Percentiles rank a stretch among this genome's conserved stretches.
Conservation (phyloP, 2,329 filamentous ascomycete species). For the Laburnicola sp. region DNA sequence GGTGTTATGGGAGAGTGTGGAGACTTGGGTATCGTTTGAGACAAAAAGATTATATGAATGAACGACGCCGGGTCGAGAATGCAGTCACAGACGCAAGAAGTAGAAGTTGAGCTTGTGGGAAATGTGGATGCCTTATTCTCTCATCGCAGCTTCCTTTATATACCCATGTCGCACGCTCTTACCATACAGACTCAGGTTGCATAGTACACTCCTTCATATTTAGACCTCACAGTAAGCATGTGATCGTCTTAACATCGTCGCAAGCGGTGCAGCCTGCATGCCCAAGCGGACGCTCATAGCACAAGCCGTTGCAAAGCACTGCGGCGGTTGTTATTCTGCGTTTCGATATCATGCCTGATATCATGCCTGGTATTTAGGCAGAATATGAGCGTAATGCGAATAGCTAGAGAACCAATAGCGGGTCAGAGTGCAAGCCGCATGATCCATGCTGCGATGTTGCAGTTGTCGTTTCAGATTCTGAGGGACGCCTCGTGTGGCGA, state of each 20-base stretch:
- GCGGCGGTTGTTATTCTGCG: neutral
- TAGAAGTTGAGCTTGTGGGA: constrained; percentile 10
- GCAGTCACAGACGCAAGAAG: constrained; percentile 36
- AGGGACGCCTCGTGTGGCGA: no score
- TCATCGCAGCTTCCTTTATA: constrained; percentile 5
- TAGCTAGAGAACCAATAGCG: neutral
- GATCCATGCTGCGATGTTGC: constrained; percentile 11
- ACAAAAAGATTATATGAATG: constrained; percentile 19
- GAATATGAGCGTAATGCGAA: constrained; percentile 2
- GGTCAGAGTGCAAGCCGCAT: constrained; percentile 2
- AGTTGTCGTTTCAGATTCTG: constrained; percentile 2
- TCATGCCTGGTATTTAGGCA: no score
- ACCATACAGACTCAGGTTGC: neutral
- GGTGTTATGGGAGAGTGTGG: constrained; percentile 5
- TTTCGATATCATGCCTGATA: constrained; percentile 10
- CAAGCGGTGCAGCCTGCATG: neutral
- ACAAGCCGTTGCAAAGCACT: constrained; percentile 7
- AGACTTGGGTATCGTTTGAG: constrained; percentile 7
- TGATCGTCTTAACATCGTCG: constrained; percentile 16
- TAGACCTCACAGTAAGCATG: constrained; percentile 10
- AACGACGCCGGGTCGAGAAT: constrained; percentile 37
- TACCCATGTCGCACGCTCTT: neutral
- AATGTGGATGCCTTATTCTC: neutral
- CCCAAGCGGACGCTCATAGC: neutral
- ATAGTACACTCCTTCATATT: constrained; percentile 11